Conservation (phyloP, 1,284 basidiomycete species). For the Ustilago sp. region DNA sequence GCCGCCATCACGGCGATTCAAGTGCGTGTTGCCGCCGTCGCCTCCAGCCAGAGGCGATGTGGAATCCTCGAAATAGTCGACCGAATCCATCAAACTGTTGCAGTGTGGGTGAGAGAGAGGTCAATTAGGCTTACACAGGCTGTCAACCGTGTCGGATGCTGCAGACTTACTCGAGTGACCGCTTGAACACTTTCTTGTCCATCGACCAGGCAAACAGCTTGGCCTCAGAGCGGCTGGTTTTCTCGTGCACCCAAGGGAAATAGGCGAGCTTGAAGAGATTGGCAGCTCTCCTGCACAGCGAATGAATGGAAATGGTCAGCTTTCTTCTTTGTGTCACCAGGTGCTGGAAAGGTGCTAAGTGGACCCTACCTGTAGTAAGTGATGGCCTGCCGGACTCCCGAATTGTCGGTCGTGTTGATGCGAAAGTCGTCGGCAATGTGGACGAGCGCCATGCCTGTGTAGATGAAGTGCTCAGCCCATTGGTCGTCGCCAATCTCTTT, state of each 20-base stretch:
- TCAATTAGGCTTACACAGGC: not conserved
- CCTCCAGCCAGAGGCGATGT: not conserved
- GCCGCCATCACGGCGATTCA: not conserved
- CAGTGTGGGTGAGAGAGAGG: not conserved
- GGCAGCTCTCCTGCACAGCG: slow-evolving; percentile 27
- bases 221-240: slow-evolving; percentile 23
- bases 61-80: slow-evolving; percentile 8
- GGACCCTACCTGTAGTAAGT: slow-evolving; percentile 34
- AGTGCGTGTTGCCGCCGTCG: not conserved
- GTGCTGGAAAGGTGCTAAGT: no score
- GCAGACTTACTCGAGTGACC: slow-evolving; percentile 20
- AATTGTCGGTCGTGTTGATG: not conserved
- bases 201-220: slow-evolving; percentile 38
- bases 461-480: slow-evolving; percentile 40
- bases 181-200: slow-evolving; percentile 29
- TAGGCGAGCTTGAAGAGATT: slow-evolving; percentile 41
- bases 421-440: slow-evolving; percentile 13
- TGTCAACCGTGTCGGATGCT: no score
- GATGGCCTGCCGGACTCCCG: slow-evolving; percentile 14
- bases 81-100: slow-evolving; percentile 14
- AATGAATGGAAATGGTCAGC: not conserved
- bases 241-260: slow-evolving; percentile 44
- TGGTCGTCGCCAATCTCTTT: slow-evolving; percentile 31
- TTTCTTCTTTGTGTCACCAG: not conserved
- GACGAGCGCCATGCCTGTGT: slow-evolving; percentile 23